phyloP scores from a whole-genome alignment of 768 basidiomycete genomes.

The Aureoboletus auriporus region DNA sequence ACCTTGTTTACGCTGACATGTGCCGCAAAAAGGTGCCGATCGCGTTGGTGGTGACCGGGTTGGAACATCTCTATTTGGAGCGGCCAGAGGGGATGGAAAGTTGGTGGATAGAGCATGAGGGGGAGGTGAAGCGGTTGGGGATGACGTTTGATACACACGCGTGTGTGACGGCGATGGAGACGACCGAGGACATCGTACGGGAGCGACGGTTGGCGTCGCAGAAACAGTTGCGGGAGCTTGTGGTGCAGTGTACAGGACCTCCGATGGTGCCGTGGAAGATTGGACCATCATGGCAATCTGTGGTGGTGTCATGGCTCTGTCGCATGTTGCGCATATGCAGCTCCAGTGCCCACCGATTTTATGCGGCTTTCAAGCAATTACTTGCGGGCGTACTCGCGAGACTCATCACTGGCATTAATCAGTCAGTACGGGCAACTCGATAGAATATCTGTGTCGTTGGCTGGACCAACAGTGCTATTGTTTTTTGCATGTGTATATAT shows the following conservation, averaged over 20 bases:
- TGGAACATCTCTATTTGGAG: neutral
- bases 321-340: neutral
- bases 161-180: neutral
- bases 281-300: neutral
- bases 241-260: neutral
- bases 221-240: neutral
- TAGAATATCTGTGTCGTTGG: too few relatives aligned
- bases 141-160: neutral
- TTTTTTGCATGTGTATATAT: too few relatives aligned
- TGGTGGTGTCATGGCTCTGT: neutral
- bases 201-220: neutral
- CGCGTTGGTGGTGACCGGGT: slow-evolving; percentile 3
- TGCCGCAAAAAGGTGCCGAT: slow-evolving; percentile 3
- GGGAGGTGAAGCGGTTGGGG: neutral
- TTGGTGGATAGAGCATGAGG: slow-evolving; percentile 1
- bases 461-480: too few relatives aligned
- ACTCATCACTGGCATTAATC: neutral
- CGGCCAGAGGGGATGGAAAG: neutral
- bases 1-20: neutral
- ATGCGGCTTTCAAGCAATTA: neutral
- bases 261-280: neutral
- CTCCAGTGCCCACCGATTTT: neutral
- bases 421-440: too few relatives aligned
- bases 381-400: neutral
- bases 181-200: neutral